Evolutionary conservation across 805 yeast species (phyloP), one percentile per base, ranked within the genome.

Genomic region (Blastobotrys terrestris): DNA sequence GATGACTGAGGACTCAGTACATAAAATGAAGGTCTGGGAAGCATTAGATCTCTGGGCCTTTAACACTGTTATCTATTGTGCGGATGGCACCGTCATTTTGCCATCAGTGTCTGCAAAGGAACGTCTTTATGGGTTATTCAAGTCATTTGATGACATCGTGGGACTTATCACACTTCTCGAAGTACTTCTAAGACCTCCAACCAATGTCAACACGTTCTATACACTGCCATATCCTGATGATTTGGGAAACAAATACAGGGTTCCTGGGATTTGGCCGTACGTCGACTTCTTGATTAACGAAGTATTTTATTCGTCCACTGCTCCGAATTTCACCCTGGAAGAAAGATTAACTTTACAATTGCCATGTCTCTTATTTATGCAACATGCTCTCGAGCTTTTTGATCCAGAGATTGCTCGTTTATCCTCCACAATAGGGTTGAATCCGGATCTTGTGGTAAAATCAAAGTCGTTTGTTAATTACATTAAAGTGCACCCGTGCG

Each of bases 261-360:
- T 72, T 31, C 75, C 74, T 15, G 96, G 96, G 1, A 67, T 89
- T 3, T 80, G 90, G 80, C 89, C 94, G 2, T 92, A 91, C 60
- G 65, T 87, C 51, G 92, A 88, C 50, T 89, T 80, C 60, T 64
- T 90, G 13, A 62, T 86, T n/a, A 69, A 76, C 11, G 86, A 85
- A 44, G 79, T 90, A 0, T 77, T 76, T 4, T 77, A 79, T 21
- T 71, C 87, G 2, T 53, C 68, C 0, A 62, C 69, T 1, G 67
- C 73, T 6, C 65, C 79, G 3, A 63, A 64, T 26, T 63, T 74
- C 11, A 55, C 70, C 31, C 69, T 61, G 15, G 61, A 54, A 0
- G 77, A 76, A 14, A 72, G 68, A 48, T 54, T 67, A 7, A 64
- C 73, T 1, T 59, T 91, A 8, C 91, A 87, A 60, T 56, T 67